These are phyloP conservation scores for Scenedesmus sp. DNA, from an alignment of 163 green algal genomes.

Conservation along the genomic window DNA sequence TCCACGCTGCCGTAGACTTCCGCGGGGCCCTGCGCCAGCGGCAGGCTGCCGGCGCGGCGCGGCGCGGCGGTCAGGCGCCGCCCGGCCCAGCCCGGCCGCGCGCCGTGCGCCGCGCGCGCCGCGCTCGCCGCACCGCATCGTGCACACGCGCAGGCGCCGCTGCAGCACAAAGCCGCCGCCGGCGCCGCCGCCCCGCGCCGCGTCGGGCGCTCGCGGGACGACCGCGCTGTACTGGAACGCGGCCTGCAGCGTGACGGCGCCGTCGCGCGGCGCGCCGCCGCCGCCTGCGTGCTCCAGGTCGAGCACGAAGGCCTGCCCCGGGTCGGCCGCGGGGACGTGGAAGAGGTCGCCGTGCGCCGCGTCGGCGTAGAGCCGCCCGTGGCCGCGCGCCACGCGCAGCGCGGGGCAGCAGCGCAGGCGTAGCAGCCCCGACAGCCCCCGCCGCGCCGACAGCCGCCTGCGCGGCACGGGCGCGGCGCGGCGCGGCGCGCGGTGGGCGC, in stretches of 20 bases:
- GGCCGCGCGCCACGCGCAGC: slow-evolving; percentile 66
- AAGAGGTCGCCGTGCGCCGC: slow-evolving; percentile 70
- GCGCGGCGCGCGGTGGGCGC: too few relatives aligned
- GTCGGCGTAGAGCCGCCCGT: slow-evolving; percentile 75
- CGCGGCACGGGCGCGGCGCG: neutral
- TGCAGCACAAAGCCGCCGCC: slow-evolving; percentile 59
- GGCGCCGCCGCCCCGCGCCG: neutral
- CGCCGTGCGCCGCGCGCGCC: too few relatives aligned
- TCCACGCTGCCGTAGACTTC: slow-evolving; percentile 73
- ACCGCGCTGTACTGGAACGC: slow-evolving; percentile 86
- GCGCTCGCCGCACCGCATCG: slow-evolving; percentile 44
- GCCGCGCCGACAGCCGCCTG: slow-evolving; percentile 64
- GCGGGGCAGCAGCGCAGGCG: slow-evolving; percentile 77
- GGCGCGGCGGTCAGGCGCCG: too few relatives aligned
- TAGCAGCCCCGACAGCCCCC: slow-evolving; percentile 72
- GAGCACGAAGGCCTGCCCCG: slow-evolving; percentile 42
- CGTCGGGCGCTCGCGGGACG: slow-evolving; percentile 47
- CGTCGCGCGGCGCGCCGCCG: slow-evolving; percentile 36
- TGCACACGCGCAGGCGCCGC: slow-evolving; percentile 76
- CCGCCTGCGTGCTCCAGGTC: slow-evolving; percentile 73
- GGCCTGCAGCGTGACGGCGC: slow-evolving; percentile 73
- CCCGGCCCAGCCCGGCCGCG: too few relatives aligned
- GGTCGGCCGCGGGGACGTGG: slow-evolving; percentile 73
- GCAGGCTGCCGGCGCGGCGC: slow-evolving; percentile 30
- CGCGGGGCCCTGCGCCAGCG: slow-evolving; percentile 27